A percentile compares a stretch with the other conserved stretches of the same genome.
Evolutionary conservation across 2,329 filamentous ascomycete species (phyloP).

Genomic region (Apiospora malaysiana): DNA sequence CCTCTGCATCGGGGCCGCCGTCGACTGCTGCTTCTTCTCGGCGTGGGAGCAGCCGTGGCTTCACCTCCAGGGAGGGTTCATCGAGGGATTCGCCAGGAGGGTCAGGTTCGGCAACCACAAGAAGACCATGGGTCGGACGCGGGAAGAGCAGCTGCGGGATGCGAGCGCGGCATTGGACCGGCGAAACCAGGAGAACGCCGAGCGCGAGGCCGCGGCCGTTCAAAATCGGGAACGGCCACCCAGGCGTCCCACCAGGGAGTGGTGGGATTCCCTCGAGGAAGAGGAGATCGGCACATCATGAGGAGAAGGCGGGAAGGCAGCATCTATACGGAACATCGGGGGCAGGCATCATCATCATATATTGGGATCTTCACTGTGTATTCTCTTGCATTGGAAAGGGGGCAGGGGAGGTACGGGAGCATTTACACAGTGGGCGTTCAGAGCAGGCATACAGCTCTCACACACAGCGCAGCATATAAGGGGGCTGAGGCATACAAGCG

Average conservation of each 20-base stretch:
- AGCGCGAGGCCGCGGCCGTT: constrained; percentile 29
- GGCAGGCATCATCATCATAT: neutral
- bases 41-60: constrained; percentile 75
- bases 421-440: constrained; percentile 10
- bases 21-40: constrained; percentile 72
- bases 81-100: constrained; percentile 35
- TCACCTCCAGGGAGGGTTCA: constrained; percentile 50
- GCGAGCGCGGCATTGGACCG: constrained; percentile 53
- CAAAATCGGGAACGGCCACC: constrained; percentile 26
- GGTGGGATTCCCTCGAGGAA: constrained; percentile 47
- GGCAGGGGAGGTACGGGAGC: neutral
- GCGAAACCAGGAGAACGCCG: constrained; percentile 52
- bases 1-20: constrained; percentile 68
- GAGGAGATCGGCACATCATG: neutral
- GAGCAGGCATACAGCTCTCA: neutral
- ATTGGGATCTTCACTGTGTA: neutral
- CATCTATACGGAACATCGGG: neutral
- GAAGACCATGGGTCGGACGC: constrained; percentile 47
- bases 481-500: constrained; percentile 1
- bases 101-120: constrained; percentile 29
- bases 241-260: constrained; percentile 36
- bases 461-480: neutral
- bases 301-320: neutral
- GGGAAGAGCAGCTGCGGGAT: constrained; percentile 60
- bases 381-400: constrained; percentile 5